These are phyloP conservation scores for Syzygium aqueum DNA, from an alignment of 345 rosid genomes.

Conservation along the genomic window DNA sequence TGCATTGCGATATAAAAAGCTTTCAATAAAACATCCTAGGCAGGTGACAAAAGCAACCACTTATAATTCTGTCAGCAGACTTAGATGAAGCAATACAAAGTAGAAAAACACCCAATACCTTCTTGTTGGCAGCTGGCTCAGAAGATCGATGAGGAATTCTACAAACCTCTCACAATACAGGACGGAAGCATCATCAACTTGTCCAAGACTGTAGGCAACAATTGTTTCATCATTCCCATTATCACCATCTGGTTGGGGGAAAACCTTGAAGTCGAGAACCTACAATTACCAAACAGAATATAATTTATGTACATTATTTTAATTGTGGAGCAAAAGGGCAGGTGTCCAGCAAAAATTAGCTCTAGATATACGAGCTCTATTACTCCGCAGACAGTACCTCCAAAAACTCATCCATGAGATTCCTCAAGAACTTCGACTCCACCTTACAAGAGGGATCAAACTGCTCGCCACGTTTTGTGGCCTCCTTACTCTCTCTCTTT, in stretches of 20 bases:
- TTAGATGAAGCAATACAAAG: not conserved
- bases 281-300: conserved; percentile 1
- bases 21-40: not conserved
- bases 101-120: conserved; percentile 35
- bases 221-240: conserved; percentile 26
- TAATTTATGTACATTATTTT: not conserved
- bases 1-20: not conserved
- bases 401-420: conserved; percentile 79
- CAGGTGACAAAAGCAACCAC: not conserved
- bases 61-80: not conserved
- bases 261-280: conserved; percentile 77
- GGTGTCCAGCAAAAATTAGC: not conserved
- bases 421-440: conserved; percentile 80
- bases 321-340: not conserved
- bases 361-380: not conserved
- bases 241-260: conserved; percentile 17
- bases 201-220: conserved; percentile 20
- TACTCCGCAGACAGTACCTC: conserved; percentile 33
- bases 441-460: conserved; percentile 49
- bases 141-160: conserved; percentile 93
- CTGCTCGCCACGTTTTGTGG: conserved; percentile 38
- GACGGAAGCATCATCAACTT: conserved; percentile 66
- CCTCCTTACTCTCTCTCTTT: conserved; percentile 72
- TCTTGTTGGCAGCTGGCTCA: conserved; percentile 98
- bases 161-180: conserved; percentile 93